These are phyloP conservation scores for Grosmannia clavigera DNA, from an alignment of 2,329 filamentous ascomycete species.

Conservation along the genomic window DNA sequence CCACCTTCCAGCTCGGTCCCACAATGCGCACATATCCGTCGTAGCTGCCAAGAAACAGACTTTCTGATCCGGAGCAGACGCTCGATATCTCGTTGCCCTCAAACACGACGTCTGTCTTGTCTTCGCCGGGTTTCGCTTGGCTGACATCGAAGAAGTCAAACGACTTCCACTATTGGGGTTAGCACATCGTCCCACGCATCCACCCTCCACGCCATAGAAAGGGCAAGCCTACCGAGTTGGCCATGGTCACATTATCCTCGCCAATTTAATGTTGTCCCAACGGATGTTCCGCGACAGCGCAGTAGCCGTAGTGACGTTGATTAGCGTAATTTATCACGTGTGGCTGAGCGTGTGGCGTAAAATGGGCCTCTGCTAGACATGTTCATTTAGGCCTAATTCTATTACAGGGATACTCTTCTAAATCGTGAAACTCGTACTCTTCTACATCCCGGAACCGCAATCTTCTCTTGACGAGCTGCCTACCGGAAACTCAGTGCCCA, in stretches of 20 bases:
- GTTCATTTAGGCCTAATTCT: too few relatives aligned
- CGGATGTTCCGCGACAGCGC: neutral
- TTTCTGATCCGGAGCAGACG: constrained; percentile 77
- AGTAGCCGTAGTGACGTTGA: neutral
- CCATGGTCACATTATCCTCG: constrained; percentile 18
- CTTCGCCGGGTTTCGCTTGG: constrained; percentile 67
- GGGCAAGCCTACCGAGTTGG: constrained; percentile 17
- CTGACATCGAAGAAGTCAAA: constrained; percentile 99
- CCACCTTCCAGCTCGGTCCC: constrained; percentile 73
- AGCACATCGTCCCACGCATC: neutral
- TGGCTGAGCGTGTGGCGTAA: neutral
- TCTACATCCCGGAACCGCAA: too few relatives aligned
- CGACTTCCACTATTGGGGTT: constrained; percentile 69
- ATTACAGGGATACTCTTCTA: too few relatives aligned
- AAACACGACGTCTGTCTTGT: constrained; percentile 66
- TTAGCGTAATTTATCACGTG: neutral
- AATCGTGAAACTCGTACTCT: too few relatives aligned
- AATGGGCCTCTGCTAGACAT: neutral
- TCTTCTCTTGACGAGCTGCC: too few relatives aligned
- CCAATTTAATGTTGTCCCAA: neutral
- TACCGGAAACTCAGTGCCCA: too few relatives aligned
- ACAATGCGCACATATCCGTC: constrained; percentile 83
- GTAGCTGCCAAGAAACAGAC: constrained; percentile 74
- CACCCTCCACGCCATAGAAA: neutral
- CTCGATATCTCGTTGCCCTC: constrained; percentile 74